Conservation (phyloP, 2,329 filamentous ascomycete genomes). For the Trichoderma semiorbis region DNA sequence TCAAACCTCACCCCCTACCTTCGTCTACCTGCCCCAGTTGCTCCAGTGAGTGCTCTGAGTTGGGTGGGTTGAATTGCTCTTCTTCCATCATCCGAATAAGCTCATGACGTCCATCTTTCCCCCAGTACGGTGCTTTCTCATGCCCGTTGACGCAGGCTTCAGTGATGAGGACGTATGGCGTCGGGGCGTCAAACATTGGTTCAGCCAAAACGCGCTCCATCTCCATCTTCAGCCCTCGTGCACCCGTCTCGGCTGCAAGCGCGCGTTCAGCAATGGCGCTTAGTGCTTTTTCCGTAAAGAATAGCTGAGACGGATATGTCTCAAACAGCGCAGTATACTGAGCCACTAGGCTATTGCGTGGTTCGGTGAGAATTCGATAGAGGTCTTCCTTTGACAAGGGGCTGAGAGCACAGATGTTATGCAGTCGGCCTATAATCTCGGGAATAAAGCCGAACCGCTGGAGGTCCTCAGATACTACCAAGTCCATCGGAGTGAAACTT, state of each 20-base stretch:
- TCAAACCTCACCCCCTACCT: constrained; percentile 40
- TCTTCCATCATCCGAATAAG: constrained; percentile 65
- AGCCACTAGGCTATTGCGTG: constrained; percentile 78
- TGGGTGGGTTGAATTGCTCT: constrained; percentile 46
- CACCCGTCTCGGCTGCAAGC: constrained; percentile 64
- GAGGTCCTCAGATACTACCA: constrained; percentile 71
- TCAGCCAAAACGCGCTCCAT: constrained; percentile 76
- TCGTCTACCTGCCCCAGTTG: constrained; percentile 45
- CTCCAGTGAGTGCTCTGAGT: constrained; percentile 35
- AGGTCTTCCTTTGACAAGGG: constrained; percentile 67
- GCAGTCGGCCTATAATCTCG: constrained; percentile 91
- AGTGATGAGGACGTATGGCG: constrained; percentile 70
- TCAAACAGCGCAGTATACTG: constrained; percentile 89
- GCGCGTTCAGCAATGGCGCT: constrained; percentile 72
- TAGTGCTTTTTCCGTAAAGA: constrained; percentile 80
- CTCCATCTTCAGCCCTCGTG: constrained; percentile 73
- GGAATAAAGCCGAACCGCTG: constrained; percentile 90
- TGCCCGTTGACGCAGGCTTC: constrained; percentile 63
- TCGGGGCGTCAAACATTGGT: constrained; percentile 77
- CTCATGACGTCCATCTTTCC: constrained; percentile 66
- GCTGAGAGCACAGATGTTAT: constrained; percentile 81
- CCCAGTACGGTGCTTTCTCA: constrained; percentile 60
- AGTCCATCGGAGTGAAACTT: constrained; percentile 60
- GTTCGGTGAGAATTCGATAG: constrained; percentile 86
- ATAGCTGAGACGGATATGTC: constrained; percentile 72